These are phyloP conservation scores for Escallonia rubra DNA, from an alignment of 129 eudicot species.

Conservation along the genomic window DNA sequence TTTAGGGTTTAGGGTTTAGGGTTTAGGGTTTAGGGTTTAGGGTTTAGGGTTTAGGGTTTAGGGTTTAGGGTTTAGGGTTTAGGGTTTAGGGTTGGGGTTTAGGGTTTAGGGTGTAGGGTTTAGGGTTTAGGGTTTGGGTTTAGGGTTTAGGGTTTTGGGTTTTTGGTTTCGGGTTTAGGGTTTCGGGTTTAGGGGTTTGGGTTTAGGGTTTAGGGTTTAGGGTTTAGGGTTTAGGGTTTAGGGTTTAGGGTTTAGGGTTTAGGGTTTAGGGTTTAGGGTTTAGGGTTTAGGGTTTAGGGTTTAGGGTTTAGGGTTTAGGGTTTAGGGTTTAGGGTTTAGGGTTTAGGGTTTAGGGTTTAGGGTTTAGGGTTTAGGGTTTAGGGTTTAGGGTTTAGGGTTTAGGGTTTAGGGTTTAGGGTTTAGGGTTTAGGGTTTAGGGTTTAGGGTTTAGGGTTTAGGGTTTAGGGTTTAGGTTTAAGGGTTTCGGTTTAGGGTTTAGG, in stretches of 20 bases:
- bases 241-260: constrained; percentile 22
- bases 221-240: constrained; percentile 20
- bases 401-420: constrained; percentile 14
- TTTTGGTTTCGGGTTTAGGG: constrained; percentile 21
- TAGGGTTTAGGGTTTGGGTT: constrained; percentile 10
- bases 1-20: constrained; percentile 27
- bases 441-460: constrained; percentile 13
- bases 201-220: constrained; percentile 13
- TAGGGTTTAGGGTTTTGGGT: constrained; percentile 20
- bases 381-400: constrained; percentile 25
- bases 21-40: constrained; percentile 19
- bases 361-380: background rate
- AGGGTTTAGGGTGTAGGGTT: constrained; percentile 26
- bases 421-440: constrained; percentile 24
- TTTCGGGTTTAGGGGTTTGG: constrained; percentile 27
- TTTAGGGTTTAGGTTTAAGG: too few species aligned
- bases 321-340: constrained; percentile 19
- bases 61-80: constrained; percentile 22
- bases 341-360: constrained; percentile 5
- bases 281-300: constrained; percentile 21
- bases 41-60: constrained; percentile 23
- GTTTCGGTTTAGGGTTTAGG: constrained; percentile 29
- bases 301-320: constrained; percentile 4
- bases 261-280: constrained; percentile 17
- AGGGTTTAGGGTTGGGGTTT: constrained; percentile 24